Conservation (phyloP, 495 filamentous ascomycete genomes). For the Aspergillus kassunensis region DNA sequence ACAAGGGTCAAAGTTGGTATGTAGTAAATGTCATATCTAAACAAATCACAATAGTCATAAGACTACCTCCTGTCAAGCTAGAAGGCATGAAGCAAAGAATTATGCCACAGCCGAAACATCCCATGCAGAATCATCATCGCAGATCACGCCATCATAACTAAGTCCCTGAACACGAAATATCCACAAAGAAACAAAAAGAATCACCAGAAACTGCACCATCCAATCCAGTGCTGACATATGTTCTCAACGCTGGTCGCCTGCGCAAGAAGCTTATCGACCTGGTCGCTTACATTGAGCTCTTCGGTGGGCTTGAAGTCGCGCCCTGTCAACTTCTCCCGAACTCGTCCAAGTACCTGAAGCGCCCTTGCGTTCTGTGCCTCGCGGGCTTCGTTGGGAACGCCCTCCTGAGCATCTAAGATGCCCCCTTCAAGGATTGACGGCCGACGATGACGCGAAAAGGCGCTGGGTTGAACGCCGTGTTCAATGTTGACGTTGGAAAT, state of each 20-base stretch:
- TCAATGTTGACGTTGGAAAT: constrained; percentile 59
- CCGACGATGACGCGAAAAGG: constrained; percentile 44
- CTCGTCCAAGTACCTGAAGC: constrained; percentile 83
- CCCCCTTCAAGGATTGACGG: constrained; percentile 50
- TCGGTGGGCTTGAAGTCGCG: constrained; percentile 60
- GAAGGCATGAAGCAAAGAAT: constrained; percentile 1
- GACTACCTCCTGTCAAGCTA: background rate
- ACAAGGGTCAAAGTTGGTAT: background rate
- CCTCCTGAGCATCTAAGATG: constrained; percentile 47
- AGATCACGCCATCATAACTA: constrained; percentile 18
- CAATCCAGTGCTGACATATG: constrained; percentile 97
- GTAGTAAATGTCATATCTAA: background rate
- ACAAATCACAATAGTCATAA: background rate
- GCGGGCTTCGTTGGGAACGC: constrained; percentile 47
- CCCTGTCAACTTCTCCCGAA: constrained; percentile 90
- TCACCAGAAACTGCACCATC: constrained; percentile 93
- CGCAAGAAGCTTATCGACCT: constrained; percentile 88
- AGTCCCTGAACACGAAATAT: constrained; percentile 14
- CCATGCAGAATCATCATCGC: constrained; percentile 22
- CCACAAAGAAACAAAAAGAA: constrained; percentile 14
- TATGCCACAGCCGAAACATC: constrained; percentile 10
- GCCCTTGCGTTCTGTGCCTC: constrained; percentile 93
- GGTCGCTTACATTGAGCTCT: constrained; percentile 79
- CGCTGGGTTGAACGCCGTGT: constrained; percentile 43
- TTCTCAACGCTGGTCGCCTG: constrained; percentile 97